phyloP scores from a whole-genome alignment of 176 grass and related monocot genomes.

The Oryza nivara region DNA sequence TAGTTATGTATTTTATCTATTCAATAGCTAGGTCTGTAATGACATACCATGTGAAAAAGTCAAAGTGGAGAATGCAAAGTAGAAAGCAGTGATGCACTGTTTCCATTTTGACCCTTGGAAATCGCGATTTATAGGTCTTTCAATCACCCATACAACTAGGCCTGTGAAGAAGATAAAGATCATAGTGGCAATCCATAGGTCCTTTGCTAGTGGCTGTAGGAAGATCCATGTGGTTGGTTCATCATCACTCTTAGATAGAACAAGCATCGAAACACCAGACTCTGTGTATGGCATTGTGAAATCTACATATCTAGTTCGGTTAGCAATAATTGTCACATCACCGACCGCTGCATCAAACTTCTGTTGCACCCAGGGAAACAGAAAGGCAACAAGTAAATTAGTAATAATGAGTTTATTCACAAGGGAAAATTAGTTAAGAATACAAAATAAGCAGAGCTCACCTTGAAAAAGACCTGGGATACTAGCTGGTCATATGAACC shows the following conservation, averaged over 20 bases:
- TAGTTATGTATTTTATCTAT: too few relatives aligned
- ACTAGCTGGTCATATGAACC: slow-evolving; percentile 62
- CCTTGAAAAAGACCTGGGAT: slow-evolving; percentile 56
- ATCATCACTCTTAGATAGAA: background rate
- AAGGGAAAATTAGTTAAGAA: background rate
- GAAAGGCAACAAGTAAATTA: background rate
- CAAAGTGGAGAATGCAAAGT: slow-evolving; percentile 62
- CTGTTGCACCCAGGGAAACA: background rate
- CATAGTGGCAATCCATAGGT: slow-evolving; percentile 50
- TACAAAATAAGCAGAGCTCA: slow-evolving; percentile 23
- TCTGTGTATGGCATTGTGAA: slow-evolving; percentile 67
- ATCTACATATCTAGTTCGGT: slow-evolving; percentile 42
- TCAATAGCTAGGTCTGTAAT: background rate
- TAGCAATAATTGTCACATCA: slow-evolving; percentile 50
- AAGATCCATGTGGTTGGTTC: slow-evolving; percentile 50
- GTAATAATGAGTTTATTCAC: background rate
- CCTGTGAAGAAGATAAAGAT: slow-evolving; percentile 44
- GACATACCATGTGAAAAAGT: slow-evolving; percentile 61
- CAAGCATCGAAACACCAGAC: slow-evolving; percentile 54
- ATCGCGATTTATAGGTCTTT: background rate
- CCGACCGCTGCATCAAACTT: slow-evolving; percentile 60
- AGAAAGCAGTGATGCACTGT: slow-evolving; percentile 54
- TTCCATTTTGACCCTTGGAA: slow-evolving; percentile 6
- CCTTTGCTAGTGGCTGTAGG: slow-evolving; percentile 40
- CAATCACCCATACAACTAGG: slow-evolving; percentile 42